Base-by-base conservation (phyloP, 441 rosid species). In the Geranium incanum region DNA sequence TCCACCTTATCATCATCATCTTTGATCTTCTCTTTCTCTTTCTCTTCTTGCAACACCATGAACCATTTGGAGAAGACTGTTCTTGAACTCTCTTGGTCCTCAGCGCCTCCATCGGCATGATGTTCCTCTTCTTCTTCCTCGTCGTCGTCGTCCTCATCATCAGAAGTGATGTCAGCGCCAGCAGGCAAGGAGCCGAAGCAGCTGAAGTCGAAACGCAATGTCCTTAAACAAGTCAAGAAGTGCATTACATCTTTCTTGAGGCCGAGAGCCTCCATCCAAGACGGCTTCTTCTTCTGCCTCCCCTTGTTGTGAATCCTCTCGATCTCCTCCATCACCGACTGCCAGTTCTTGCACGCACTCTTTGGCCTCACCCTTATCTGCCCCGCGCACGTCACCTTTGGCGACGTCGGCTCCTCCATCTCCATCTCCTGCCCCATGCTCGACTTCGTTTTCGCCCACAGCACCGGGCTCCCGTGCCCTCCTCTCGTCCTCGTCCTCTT, bases 341-440 rank as follows among this genome's bases (percentile, higher is more conserved):
- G 96, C 97, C 97, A 91, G 74, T 78, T 89, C 85, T 87, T 91
- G 77, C 89, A 79, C 41, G 89, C 62, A 4, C 76, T 73, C 60
- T 87, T 86, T 21, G 87, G 86, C 76, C 83, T 78, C 38, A 90
- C 93, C 81, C 90, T 94, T 85, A 94, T 91, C 90, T 94, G 93
- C 45, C 98, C 98, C 0, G 91, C 92, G 21, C 98, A 94, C 0
- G 92, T 94, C 36, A 94, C 96, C 72, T 91, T 88, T 0, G 98
- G 97, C 4, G 98, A 94, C 11, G 92, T 94, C 0, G 98, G 98
- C 66, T 93, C 96, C 0, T 84, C 71, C 45, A 85, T 81, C 0
- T 84, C 71, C 45, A 85, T 81, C 75, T 82, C 91, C 0, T 82
- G 71, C 1, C 81, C 85, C 69, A 83, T 62, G 73, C 8, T 39